Evolutionary conservation across 2,329 filamentous ascomycete genomes (phyloP), one percentile per base, ranked within the genome.

Genomic region (Nannizzia gypsea): DNA sequence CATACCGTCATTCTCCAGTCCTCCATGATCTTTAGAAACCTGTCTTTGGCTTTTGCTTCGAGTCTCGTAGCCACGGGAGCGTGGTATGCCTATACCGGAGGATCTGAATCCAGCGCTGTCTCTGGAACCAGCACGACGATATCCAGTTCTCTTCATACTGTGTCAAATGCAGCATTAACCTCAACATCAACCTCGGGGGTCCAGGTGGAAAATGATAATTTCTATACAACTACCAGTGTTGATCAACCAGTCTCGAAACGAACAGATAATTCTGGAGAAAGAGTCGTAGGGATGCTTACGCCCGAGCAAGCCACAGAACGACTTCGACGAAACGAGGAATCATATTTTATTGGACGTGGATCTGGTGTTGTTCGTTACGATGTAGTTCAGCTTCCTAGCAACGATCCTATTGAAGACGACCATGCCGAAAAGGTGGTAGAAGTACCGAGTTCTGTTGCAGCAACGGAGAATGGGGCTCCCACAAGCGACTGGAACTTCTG

Each of bases 401-500:
- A 99, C 72, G 89, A 95, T 67, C 93, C 93, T 0, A 99, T 99
- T 61, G 93, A 99, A 76, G 93, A 99, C 69, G 95, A 99, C 70
- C 93, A 99, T 70, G 89, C 91, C 58, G 93, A 99, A 77, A 95
- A 96, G 81, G 96, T 97, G 68, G 90, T 99, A 54, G 89, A 97
- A 73, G 84, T 96, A 6, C 87, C 89, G 3, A 80, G 81, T 58
- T 79, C 77, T 56, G 77, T 81, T 42, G 78, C 80, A 26, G 78
- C 80, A 15, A 77, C 78, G 6, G 77, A 81, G 67, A 75, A 81
- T 70, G 74, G 80, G 40, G 79, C 81, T 15, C 65, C 79, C 17
- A 84, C 80, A 61, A 89, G 83, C 63, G 95, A 99, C 74, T 99
- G 93, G 93, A 97, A 97, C 90, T 99, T 99, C 73, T 99, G 95